Evolutionary conservation across 139 green algal genomes (phyloP).

Genomic region (Penium margaritaceum): DNA sequence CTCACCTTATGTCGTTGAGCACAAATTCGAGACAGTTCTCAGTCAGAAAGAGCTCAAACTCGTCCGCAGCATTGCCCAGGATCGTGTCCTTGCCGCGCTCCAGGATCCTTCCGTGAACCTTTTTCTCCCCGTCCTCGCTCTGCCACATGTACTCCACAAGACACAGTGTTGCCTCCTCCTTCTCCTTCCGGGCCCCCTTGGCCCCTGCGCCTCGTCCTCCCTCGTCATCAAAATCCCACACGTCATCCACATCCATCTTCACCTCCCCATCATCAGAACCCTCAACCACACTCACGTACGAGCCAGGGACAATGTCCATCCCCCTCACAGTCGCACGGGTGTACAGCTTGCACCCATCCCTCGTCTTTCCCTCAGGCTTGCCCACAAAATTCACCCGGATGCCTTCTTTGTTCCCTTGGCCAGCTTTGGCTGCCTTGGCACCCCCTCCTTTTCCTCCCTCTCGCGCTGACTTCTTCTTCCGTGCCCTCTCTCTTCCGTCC

Average conservation of each 20-base stretch:
- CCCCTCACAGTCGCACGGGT: too few species aligned
- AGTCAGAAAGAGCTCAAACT: constrained; percentile 76
- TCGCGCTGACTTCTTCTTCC: neutral
- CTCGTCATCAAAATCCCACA: neutral
- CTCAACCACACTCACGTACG: too few species aligned
- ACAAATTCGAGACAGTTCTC: constrained; percentile 26
- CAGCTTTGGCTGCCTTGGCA: too few species aligned
- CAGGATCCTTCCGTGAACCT: constrained; percentile 62
- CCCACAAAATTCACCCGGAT: too few species aligned
- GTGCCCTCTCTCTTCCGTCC: neutral
- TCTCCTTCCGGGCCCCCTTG: neutral
- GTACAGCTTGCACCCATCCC: too few species aligned
- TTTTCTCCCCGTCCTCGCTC: constrained; percentile 47
- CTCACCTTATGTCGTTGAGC: too few species aligned
- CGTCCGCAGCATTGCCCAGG: constrained; percentile 72
- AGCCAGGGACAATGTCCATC: too few species aligned
- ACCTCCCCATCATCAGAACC: neutral
- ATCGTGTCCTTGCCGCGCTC: constrained; percentile 70
- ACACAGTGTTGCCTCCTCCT: constrained; percentile 27
- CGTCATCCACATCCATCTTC: neutral
- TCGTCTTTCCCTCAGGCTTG: too few species aligned
- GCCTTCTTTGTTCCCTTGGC: too few species aligned
- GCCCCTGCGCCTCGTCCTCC: neutral
- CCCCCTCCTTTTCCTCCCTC: neutral
- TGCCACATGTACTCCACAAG: constrained; percentile 69